Base-by-base conservation (phyloP, 1,284 basidiomycete genomes). In the Apiotrichum brassicae region DNA sequence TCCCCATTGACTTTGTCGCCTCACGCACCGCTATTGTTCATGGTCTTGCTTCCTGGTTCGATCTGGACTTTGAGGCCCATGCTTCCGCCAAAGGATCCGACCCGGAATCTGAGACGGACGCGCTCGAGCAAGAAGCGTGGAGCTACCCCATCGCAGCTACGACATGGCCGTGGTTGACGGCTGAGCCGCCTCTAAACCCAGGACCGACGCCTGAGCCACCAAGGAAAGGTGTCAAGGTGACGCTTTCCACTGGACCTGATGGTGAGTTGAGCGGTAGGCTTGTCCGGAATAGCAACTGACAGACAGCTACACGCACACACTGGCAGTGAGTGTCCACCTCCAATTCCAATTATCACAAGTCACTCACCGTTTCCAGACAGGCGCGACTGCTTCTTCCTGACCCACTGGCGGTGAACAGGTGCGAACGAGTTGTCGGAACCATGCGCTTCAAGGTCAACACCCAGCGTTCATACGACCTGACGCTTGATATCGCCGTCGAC, bases 31-130 rank as follows among this genome's bases (percentile, higher is more conserved):
- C 68, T 3, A 50, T 75, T 14, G 60, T 73, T 18, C 71, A 73
- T 45, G 73, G 71, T 1, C 66, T 75, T 22, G 71, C 72, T 35
- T 71, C 69, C 9, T 75, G 70, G 70, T 73, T 70, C 37, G 71
- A 73, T 46, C 64, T 73, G 19, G 63, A 65, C 47, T 72, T 72
- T 53, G 56, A 54, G 19, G 63, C 66, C 14, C 49, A 54, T 23
- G 53, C 33, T 13, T 34, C 23, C 11, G 35, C 32, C 12, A 48
- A 20, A 14, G 38, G 25, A 16, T 26, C 2, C 46, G 60, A 44
- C 18, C 34, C 43, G 9, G 49, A 49, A 35, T 25, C 54, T 41
- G 45, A 32, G 18, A 24, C 28, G 13, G 54, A 56, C 44, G 9
- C 25, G 9, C 37, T 49, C 24, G 42, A 37, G 9, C 41, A 49